phyloP scores from a whole-genome alignment of 2,329 filamentous ascomycete genomes.

The Fusarium chaquense region DNA sequence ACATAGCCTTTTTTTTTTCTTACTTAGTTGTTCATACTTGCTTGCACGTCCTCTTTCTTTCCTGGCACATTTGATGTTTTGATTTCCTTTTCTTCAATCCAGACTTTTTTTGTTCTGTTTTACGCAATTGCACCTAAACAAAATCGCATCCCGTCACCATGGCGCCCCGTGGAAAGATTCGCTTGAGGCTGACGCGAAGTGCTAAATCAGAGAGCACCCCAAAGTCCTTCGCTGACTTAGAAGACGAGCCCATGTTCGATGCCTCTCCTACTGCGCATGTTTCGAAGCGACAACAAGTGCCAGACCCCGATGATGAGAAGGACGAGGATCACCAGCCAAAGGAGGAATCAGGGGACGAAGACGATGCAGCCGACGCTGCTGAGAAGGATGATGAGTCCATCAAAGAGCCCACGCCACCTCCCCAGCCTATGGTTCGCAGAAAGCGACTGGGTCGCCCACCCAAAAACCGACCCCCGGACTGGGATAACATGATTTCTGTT shows the following conservation, averaged over 20 bases:
- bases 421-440: slow-evolving; percentile 74
- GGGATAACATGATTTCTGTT: slow-evolving; percentile 72
- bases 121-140: slow-evolving; percentile 20
- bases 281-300: slow-evolving; percentile 59
- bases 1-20: background rate
- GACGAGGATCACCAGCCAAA: slow-evolving; percentile 66
- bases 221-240: slow-evolving; percentile 56
- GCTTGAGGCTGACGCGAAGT: slow-evolving; percentile 52
- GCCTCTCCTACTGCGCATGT: slow-evolving; percentile 47
- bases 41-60: background rate
- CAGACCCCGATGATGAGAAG: slow-evolving; percentile 53
- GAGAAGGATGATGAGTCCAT: slow-evolving; percentile 56
- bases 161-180: slow-evolving; percentile 49
- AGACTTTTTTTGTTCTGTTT: slow-evolving; percentile 14
- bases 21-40: background rate
- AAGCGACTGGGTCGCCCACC: slow-evolving; percentile 87
- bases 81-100: background rate
- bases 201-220: slow-evolving; percentile 57
- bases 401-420: slow-evolving; percentile 67
- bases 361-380: slow-evolving; percentile 49
- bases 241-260: slow-evolving; percentile 52
- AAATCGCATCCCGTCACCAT: slow-evolving; percentile 34
- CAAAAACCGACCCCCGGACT: slow-evolving; percentile 85
- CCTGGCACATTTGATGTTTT: slow-evolving; percentile 5
- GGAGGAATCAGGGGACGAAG: slow-evolving; percentile 61